These are phyloP conservation scores for Trichosporon faecale DNA, from an alignment of 1,284 basidiomycete genomes.

Conservation along the genomic window DNA sequence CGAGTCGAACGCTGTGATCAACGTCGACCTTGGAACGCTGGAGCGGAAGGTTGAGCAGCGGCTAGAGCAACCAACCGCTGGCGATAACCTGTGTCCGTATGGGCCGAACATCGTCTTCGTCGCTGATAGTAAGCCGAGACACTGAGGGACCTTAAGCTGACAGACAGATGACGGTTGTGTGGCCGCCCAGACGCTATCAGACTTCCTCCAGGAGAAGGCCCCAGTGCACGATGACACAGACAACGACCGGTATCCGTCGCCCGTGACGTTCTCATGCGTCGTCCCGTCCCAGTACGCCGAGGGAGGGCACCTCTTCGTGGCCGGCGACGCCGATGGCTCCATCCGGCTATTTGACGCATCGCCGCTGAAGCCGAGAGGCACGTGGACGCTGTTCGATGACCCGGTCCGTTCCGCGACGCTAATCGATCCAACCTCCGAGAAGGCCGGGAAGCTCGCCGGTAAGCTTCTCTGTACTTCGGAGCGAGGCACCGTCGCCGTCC, in stretches of 20 bases:
- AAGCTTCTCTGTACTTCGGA: conserved; percentile 69
- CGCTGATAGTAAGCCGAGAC: conserved; percentile 13
- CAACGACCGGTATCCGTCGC: conserved; percentile 34
- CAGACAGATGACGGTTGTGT: conserved; percentile 15
- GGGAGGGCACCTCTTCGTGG: conserved; percentile 29
- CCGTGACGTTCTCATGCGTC: conserved; percentile 33
- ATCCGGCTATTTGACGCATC: conserved; percentile 43
- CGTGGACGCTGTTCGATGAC: conserved; percentile 54
- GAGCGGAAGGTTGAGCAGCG: conserved; percentile 6
- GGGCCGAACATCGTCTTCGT: conserved; percentile 20
- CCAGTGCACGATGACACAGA: background rate
- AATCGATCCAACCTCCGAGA: conserved; percentile 25
- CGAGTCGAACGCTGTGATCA: background rate
- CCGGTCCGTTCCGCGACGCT: conserved; percentile 39
- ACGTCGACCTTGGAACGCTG: conserved; percentile 18
- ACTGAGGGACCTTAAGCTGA: background rate
- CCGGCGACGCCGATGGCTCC: conserved; percentile 49
- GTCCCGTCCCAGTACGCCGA: conserved; percentile 16
- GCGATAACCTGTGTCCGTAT: conserved; percentile 19
- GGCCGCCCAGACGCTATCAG: conserved; percentile 18
- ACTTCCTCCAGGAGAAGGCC: conserved; percentile 19
- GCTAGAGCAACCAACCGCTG: background rate
- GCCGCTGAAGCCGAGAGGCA: conserved; percentile 28
- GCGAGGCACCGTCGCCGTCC: conserved; percentile 77
- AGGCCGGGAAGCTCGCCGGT: conserved; percentile 62